These are phyloP conservation scores for Talaromyces ruber DNA, from an alignment of 495 filamentous ascomycete genomes.

Conservation along the genomic window DNA sequence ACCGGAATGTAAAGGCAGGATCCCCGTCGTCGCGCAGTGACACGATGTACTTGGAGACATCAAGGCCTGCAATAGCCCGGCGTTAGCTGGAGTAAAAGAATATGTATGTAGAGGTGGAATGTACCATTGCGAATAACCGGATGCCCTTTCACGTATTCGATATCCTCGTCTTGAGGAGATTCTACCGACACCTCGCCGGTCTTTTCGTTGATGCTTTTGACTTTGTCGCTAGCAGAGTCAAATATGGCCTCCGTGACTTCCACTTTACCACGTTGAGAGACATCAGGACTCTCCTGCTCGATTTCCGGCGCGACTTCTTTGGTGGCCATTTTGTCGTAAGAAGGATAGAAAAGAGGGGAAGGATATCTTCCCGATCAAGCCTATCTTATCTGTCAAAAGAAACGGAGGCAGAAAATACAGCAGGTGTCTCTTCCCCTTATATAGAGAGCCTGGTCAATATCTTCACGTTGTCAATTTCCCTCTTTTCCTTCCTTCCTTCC, in stretches of 20 bases:
- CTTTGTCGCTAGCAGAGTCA: background rate
- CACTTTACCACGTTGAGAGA: background rate
- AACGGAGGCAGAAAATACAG: background rate
- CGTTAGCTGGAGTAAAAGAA: background rate
- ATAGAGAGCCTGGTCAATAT: background rate
- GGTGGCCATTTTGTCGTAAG: background rate
- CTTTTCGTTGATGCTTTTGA: background rate
- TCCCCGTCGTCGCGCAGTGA: conserved; percentile 19
- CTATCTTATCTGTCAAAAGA: background rate
- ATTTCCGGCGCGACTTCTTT: background rate
- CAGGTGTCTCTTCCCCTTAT: background rate
- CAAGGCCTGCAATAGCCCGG: conserved; percentile 10
- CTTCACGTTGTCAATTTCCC: background rate
- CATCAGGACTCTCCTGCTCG: background rate
- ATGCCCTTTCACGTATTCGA: conserved; percentile 28
- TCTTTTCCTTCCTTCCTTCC: background rate
- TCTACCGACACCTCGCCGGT: background rate
- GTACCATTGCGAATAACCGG: conserved; percentile 21
- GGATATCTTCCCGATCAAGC: background rate
- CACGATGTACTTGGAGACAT: conserved; percentile 19
- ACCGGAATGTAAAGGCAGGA: conserved; percentile 19
- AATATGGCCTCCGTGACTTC: background rate
- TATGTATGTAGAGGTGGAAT: background rate
- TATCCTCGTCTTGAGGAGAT: background rate
- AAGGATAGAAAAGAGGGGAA: background rate